These are phyloP conservation scores for Anisogramma anomala DNA, from an alignment of 2,329 filamentous ascomycete species.

Conservation along the genomic window DNA sequence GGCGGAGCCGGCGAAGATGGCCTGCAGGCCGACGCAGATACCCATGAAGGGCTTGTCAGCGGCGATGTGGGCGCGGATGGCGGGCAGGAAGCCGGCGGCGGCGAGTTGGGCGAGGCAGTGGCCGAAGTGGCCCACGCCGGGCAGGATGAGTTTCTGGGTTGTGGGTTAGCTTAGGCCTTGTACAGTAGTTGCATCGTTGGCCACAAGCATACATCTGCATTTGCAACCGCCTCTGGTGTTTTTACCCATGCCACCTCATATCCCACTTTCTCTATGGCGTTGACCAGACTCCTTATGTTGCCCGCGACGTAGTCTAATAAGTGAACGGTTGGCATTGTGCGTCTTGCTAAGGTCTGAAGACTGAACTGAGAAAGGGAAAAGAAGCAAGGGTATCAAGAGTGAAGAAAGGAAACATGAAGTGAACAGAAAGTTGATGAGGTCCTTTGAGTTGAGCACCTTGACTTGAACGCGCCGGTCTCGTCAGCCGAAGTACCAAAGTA, in stretches of 20 bases:
- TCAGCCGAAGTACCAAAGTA: neutral
- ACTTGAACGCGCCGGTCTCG: neutral
- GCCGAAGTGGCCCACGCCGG: conserved; percentile 94
- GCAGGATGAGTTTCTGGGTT: conserved; percentile 76
- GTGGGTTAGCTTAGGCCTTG: conserved; percentile 10
- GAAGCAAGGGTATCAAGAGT: neutral
- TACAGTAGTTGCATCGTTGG: conserved; percentile 16
- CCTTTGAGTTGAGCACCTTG: neutral
- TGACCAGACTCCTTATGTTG: conserved; percentile 90
- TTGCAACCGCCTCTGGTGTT: conserved; percentile 69
- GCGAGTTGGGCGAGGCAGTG: conserved; percentile 83
- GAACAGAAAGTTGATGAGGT: neutral
- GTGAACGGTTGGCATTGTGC: conserved; percentile 63
- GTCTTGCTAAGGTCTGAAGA: neutral
- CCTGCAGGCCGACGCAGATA: conserved; percentile 91
- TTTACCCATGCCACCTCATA: conserved; percentile 89
- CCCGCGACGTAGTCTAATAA: conserved; percentile 85
- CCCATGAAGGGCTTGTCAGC: conserved; percentile 96
- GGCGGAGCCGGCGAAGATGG: conserved; percentile 73
- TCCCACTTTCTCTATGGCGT: conserved; percentile 92
- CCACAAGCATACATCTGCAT: conserved; percentile 58
- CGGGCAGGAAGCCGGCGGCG: conserved; percentile 70
- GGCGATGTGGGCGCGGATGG: conserved; percentile 70
- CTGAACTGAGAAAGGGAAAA: neutral
- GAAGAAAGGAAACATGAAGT: neutral